Evolutionary conservation across 768 basidiomycete species (phyloP).

Genomic region (Russula vinacea): DNA sequence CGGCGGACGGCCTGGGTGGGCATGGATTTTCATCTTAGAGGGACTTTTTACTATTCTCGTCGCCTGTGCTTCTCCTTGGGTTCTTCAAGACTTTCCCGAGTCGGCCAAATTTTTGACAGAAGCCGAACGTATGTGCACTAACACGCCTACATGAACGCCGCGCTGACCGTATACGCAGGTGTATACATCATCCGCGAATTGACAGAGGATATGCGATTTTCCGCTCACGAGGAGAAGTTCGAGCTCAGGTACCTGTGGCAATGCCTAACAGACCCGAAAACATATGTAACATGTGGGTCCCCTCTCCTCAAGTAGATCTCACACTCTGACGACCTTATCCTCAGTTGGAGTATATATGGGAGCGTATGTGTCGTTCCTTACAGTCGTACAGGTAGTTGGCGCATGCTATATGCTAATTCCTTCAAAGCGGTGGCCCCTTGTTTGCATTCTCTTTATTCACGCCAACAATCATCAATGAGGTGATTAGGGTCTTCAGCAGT

Average conservation of each 20-base stretch:
- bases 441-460: background rate
- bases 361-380: background rate
- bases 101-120: slow-evolving; percentile 5
- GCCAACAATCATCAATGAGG: slow-evolving; percentile 2
- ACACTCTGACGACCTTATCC: background rate
- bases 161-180: background rate
- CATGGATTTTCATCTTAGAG: slow-evolving; percentile 9
- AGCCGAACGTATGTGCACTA: background rate
- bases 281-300: background rate
- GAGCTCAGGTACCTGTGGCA: background rate
- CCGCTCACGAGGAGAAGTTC: background rate
- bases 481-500: background rate
- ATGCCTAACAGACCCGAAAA: slow-evolving; percentile 6
- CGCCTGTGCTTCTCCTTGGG: background rate
- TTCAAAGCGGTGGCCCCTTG: background rate
- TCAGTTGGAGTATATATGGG: background rate
- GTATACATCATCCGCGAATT: background rate
- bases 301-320: background rate
- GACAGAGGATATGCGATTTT: background rate
- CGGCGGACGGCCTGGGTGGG: slow-evolving; percentile 6
- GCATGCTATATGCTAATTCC: background rate
- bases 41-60: background rate
- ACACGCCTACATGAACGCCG: background rate
- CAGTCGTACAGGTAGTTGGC: background rate
- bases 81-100: slow-evolving; percentile 8